Conservation (phyloP, 306 rosid species). For the Vicia sativa region DNA sequence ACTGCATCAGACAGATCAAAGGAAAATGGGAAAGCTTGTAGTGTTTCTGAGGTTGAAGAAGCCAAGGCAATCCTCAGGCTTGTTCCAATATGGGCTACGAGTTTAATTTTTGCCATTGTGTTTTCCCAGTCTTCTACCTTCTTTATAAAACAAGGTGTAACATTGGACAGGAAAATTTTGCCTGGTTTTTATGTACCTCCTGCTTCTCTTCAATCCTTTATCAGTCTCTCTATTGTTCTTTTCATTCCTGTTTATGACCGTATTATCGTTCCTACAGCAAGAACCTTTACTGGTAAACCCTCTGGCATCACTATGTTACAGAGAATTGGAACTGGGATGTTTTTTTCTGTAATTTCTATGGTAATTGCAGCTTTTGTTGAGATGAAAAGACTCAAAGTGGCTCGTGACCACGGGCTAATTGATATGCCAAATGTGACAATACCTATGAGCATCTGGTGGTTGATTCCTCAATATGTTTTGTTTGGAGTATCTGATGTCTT, state of each 20-base stretch:
- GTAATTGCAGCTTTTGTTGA: conserved; percentile 63
- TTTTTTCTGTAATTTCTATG: conserved; percentile 39
- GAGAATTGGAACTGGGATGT: conserved; percentile 4
- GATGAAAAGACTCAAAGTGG: conserved; percentile 57
- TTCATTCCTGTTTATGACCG: conserved; percentile 59
- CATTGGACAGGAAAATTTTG: conserved; percentile 52
- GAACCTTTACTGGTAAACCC: conserved; percentile 57
- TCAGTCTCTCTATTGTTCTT: conserved; percentile 42
- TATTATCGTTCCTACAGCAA: conserved; percentile 55
- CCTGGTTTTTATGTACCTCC: conserved; percentile 58
- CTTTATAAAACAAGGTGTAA: conserved; percentile 52
- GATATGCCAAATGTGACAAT: conserved; percentile 55
- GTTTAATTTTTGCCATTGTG: conserved; percentile 43
- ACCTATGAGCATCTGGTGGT: conserved; percentile 80
- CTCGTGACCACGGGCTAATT: conserved; percentile 51
- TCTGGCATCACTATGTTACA: conserved; percentile 9
- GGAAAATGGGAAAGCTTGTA: conserved; percentile 40
- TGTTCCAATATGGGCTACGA: conserved; percentile 50
- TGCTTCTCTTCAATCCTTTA: conserved; percentile 64
- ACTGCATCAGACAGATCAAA: conserved; percentile 34
- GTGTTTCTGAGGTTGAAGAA: conserved; percentile 47
- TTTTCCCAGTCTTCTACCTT: conserved; percentile 48
- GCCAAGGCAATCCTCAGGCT: conserved; percentile 55
- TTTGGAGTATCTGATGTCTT: conserved; percentile 59
- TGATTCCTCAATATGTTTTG: conserved; percentile 64